A percentile compares a stretch with the other conserved stretches of the same genome.
Evolutionary conservation across 2,329 filamentous ascomycete genomes (phyloP).

Genomic region (Lachnellula arida): DNA sequence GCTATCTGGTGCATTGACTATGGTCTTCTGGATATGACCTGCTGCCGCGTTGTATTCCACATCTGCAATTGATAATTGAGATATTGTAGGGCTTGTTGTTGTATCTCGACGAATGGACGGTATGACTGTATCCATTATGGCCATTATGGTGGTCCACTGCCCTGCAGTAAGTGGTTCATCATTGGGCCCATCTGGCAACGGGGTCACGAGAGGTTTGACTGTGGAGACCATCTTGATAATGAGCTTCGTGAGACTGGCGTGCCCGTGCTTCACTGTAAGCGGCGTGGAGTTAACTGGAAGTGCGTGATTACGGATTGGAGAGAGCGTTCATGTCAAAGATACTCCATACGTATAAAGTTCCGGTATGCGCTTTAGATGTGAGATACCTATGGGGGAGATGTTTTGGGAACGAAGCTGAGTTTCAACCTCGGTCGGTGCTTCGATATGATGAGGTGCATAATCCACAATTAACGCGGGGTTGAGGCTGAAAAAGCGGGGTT

Average conservation of each 20-base stretch:
- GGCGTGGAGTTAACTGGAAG: background rate
- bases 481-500: too few relatives aligned
- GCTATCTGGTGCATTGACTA: slow-evolving; percentile 38
- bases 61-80: slow-evolving; percentile 44
- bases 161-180: slow-evolving; percentile 40
- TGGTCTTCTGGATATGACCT: slow-evolving; percentile 32
- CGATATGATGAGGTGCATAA: too few relatives aligned
- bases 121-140: slow-evolving; percentile 54
- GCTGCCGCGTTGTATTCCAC: slow-evolving; percentile 46
- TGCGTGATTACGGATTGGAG: background rate
- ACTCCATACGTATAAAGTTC: too few relatives aligned
- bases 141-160: slow-evolving; percentile 51
- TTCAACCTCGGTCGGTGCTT: too few relatives aligned
- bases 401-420: too few relatives aligned
- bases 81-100: background rate
- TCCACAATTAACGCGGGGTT: too few relatives aligned
- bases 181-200: slow-evolving; percentile 25
- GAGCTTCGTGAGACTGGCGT: background rate
- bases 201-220: slow-evolving; percentile 16
- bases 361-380: too few relatives aligned
- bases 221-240: slow-evolving; percentile 2
- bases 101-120: slow-evolving; percentile 49
- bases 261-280: background rate
- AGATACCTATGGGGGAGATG: too few relatives aligned
- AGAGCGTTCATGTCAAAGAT: background rate